Evolutionary conservation across 805 yeast species (phyloP).

Genomic region (Wickerhamomyces subpelliculosus): DNA sequence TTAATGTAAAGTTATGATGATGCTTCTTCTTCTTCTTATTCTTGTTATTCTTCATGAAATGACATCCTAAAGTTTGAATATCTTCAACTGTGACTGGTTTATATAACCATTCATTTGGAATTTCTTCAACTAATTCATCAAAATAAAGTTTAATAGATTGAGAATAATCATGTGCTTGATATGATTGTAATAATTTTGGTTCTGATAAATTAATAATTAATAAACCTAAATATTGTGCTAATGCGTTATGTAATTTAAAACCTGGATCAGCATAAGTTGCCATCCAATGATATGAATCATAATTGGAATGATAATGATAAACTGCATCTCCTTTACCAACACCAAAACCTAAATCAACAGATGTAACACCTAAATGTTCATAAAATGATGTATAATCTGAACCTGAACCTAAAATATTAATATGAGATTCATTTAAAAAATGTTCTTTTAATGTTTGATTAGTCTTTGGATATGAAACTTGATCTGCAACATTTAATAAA

Average conservation of each 20-base stretch:
- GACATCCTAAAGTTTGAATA: constrained; percentile 4
- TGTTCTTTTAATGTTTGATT: constrained; percentile 21
- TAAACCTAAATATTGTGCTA: constrained; percentile 48
- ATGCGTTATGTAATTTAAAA: constrained; percentile 49
- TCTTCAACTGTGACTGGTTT: constrained; percentile 9
- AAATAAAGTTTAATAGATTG: constrained; percentile 30
- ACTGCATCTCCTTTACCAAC: constrained; percentile 42
- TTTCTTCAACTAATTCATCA: constrained; percentile 25
- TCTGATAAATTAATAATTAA: constrained; percentile 43
- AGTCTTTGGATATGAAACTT: constrained; percentile 38
- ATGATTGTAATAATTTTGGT: constrained; percentile 36
- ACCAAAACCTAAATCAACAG: constrained; percentile 53
- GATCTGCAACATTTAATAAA: constrained; percentile 36
- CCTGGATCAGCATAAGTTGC: constrained; percentile 54
- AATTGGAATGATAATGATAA: constrained; percentile 72
- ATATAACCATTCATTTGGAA: constrained; percentile 35
- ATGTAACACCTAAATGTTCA: constrained; percentile 54
- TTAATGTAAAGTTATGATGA: constrained; percentile 14
- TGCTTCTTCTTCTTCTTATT: too few species aligned
- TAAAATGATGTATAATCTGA: constrained; percentile 60
- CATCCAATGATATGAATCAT: constrained; percentile 72
- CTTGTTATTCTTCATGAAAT: background rate
- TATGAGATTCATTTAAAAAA: constrained; percentile 22
- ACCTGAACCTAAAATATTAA: constrained; percentile 57
- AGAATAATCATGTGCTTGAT: constrained; percentile 31